Percentiles rank a stretch among this genome's conserved stretches.
Evolutionary conservation across 2,329 filamentous ascomycete species (phyloP).

Genomic region (Penicillium rolfsii): DNA sequence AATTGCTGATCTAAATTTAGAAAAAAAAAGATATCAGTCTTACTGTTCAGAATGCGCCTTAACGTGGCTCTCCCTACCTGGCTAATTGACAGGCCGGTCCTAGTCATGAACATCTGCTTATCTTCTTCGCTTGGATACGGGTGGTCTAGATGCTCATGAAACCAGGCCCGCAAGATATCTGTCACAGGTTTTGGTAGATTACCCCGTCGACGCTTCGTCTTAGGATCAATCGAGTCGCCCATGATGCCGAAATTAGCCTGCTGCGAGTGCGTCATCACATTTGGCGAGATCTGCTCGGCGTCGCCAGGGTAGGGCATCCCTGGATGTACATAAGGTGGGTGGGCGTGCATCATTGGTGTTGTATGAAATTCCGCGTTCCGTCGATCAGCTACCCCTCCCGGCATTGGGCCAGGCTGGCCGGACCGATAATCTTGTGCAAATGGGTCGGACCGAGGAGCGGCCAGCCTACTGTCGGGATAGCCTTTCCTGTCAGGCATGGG

Average conservation of each 20-base stretch:
- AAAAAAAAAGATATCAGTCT: neutral
- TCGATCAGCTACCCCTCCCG: slow-evolving; percentile 31
- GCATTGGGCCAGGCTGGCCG: slow-evolving; percentile 20
- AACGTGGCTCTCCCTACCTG: slow-evolving; percentile 42
- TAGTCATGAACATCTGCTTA: slow-evolving; percentile 77
- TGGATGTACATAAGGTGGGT: slow-evolving; percentile 35
- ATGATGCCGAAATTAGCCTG: slow-evolving; percentile 46
- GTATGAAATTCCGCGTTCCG: slow-evolving; percentile 31
- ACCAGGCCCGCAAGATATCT: slow-evolving; percentile 79
- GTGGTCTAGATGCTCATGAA: slow-evolving; percentile 73
- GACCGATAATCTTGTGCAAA: slow-evolving; percentile 34
- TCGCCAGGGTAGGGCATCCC: slow-evolving; percentile 36
- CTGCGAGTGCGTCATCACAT: slow-evolving; percentile 34
- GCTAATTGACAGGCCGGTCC: slow-evolving; percentile 77
- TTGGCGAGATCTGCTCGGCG: slow-evolving; percentile 38
- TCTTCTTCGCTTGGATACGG: slow-evolving; percentile 88
- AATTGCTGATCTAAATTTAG: slow-evolving; percentile 54
- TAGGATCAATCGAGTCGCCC: slow-evolving; percentile 43
- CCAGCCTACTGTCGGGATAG: slow-evolving; percentile 33
- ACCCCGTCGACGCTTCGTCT: slow-evolving; percentile 66
- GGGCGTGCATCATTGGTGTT: slow-evolving; percentile 32
- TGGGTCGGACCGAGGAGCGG: slow-evolving; percentile 33
- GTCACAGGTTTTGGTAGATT: slow-evolving; percentile 92
- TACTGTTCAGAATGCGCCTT: neutral
- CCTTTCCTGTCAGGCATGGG: slow-evolving; percentile 36